These are phyloP conservation scores for Raddia guianensis DNA, from an alignment of 176 grass and related monocot genomes.

Conservation along the genomic window DNA sequence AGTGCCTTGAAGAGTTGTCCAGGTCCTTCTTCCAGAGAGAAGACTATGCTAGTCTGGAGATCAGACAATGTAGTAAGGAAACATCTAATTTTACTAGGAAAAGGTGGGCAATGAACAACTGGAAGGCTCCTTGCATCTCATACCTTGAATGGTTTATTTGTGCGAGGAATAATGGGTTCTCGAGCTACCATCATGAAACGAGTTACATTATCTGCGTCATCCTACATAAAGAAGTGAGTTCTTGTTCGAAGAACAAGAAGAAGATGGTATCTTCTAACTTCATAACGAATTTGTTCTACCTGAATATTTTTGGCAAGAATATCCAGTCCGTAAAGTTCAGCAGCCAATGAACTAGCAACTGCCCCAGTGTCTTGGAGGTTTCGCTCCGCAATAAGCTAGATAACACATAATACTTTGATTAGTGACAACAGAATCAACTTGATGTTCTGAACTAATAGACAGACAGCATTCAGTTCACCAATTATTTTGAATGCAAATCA, in stretches of 20 bases:
- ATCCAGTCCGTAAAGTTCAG: slow-evolving; percentile 78
- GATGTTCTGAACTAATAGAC: neutral
- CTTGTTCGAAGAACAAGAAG: slow-evolving; percentile 6
- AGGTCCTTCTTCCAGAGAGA: slow-evolving; percentile 93
- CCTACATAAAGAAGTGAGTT: slow-evolving; percentile 37
- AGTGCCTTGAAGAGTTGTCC: slow-evolving; percentile 84
- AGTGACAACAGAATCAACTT: slow-evolving; percentile 1
- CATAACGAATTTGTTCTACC: slow-evolving; percentile 45
- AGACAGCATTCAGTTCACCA: neutral
- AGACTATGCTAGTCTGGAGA: slow-evolving; percentile 82
- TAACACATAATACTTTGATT: slow-evolving; percentile 22
- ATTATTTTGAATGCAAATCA: neutral
- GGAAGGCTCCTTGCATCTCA: slow-evolving; percentile 3
- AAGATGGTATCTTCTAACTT: neutral
- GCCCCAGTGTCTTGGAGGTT: slow-evolving; percentile 70
- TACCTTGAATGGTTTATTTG: slow-evolving; percentile 85
- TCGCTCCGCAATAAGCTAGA: slow-evolving; percentile 63
- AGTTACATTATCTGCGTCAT: slow-evolving; percentile 82
- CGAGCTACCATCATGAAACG: slow-evolving; percentile 81
- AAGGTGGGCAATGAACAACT: neutral
- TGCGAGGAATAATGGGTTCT: slow-evolving; percentile 82
- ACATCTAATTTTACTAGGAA: slow-evolving; percentile 6
- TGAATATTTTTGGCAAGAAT: slow-evolving; percentile 88
- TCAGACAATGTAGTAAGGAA: neutral
- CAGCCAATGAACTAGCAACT: slow-evolving; percentile 80